These are phyloP conservation scores for Aureobasidium sp. DNA, from an alignment of 2,329 filamentous ascomycete genomes.

Conservation along the genomic window DNA sequence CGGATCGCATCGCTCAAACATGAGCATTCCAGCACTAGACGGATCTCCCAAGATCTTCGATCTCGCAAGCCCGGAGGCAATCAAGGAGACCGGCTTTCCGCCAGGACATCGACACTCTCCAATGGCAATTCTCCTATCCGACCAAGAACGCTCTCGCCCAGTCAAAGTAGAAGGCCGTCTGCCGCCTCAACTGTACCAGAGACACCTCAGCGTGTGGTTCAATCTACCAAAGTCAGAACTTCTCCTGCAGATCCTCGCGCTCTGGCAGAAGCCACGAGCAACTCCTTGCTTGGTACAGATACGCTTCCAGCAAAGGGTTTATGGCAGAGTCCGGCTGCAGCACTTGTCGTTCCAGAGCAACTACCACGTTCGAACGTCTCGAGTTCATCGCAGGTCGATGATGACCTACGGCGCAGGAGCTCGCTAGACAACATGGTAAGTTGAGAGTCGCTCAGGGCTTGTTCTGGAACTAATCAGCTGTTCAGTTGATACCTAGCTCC, in stretches of 20 bases:
- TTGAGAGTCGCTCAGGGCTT: neutral
- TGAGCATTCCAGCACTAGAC: neutral
- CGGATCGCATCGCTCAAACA: neutral
- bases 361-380: neutral
- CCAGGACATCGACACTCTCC: neutral
- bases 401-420: neutral
- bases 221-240: neutral
- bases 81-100: neutral
- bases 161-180: neutral
- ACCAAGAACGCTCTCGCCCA: neutral
- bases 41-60: neutral
- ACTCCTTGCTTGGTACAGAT: too few relatives aligned
- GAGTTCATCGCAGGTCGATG: neutral
- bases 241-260: neutral
- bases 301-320: neutral
- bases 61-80: neutral
- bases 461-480: neutral
- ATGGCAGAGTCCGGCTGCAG: neutral
- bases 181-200: neutral
- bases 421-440: conserved; percentile 5
- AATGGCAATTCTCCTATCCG: neutral
- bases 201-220: neutral
- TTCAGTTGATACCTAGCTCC: neutral
- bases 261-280: neutral
- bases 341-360: neutral